Conservation (phyloP, 805 yeast genomes). For the Wickerhamomyces silvicola region DNA sequence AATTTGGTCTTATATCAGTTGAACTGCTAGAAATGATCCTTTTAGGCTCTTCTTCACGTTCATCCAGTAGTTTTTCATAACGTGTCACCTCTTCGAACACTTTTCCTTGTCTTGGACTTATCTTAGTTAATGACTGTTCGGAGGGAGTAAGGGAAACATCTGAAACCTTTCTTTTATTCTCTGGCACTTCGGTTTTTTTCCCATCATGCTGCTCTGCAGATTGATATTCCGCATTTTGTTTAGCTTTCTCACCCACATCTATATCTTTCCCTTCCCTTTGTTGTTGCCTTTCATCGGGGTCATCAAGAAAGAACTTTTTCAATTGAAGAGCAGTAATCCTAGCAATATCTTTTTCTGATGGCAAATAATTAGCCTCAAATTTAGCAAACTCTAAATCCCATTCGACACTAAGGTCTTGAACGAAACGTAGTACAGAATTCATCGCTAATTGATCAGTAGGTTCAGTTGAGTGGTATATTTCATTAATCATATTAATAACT, state of each 20-base stretch:
- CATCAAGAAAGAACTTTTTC: slow-evolving; percentile 63
- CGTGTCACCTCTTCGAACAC: slow-evolving; percentile 24
- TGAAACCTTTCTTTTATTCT: slow-evolving; percentile 4
- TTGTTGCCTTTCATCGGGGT: slow-evolving; percentile 24
- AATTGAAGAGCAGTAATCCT: slow-evolving; percentile 85
- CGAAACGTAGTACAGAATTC: slow-evolving; percentile 59
- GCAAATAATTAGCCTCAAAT: slow-evolving; percentile 73
- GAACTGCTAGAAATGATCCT: slow-evolving; percentile 6
- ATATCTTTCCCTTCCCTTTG: slow-evolving; percentile 16
- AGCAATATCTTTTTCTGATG: slow-evolving; percentile 89
- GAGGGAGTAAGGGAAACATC: not conserved
- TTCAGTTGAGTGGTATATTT: slow-evolving; percentile 45
- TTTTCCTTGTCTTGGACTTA: slow-evolving; percentile 19
- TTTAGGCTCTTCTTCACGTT: slow-evolving; percentile 10
- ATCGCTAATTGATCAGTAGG: slow-evolving; percentile 65
- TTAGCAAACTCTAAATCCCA: slow-evolving; percentile 84
- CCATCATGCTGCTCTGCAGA: not conserved
- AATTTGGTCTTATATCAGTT: slow-evolving; percentile 1
- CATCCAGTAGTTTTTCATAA: slow-evolving; percentile 24
- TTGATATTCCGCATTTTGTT: slow-evolving; percentile 3
- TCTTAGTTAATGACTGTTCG: slow-evolving; percentile 1
- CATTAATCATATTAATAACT: slow-evolving; percentile 40
- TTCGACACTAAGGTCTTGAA: slow-evolving; percentile 75
- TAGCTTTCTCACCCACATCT: slow-evolving; percentile 4
- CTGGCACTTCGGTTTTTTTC: too few species aligned